These are phyloP conservation scores for Elaphomyces granulatus DNA, from an alignment of 495 filamentous ascomycete species.

Conservation along the genomic window DNA sequence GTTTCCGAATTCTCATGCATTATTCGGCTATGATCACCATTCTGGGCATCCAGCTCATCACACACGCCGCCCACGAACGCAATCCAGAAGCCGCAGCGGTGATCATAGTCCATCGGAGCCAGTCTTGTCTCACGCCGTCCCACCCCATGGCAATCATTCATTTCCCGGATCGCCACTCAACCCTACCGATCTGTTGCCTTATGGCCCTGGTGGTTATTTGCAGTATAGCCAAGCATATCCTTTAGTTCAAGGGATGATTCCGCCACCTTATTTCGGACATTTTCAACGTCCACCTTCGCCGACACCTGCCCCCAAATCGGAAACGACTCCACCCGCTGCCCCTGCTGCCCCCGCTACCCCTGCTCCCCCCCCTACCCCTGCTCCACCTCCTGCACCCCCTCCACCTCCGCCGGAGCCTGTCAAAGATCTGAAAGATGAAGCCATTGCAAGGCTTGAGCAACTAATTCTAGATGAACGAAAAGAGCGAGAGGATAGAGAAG, in stretches of 20 bases:
- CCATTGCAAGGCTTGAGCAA: slow-evolving; percentile 37
- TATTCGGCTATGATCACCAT: slow-evolving; percentile 24
- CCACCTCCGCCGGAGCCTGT: slow-evolving; percentile 11
- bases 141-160: slow-evolving; percentile 17
- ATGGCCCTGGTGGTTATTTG: slow-evolving; percentile 28
- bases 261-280: slow-evolving; percentile 22
- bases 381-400: slow-evolving; percentile 16
- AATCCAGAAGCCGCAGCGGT: slow-evolving; percentile 18
- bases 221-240: slow-evolving; percentile 27
- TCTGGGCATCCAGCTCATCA: slow-evolving; percentile 15
- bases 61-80: slow-evolving; percentile 14
- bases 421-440: slow-evolving; percentile 27
- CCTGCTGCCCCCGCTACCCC: slow-evolving; percentile 7
- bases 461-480: slow-evolving; percentile 34
- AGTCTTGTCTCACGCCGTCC: slow-evolving; percentile 17
- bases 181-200: slow-evolving; percentile 37
- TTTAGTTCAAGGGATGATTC: slow-evolving; percentile 28
- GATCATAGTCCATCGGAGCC: slow-evolving; percentile 19
- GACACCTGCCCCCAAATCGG: slow-evolving; percentile 20
- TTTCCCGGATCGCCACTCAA: slow-evolving; percentile 23
- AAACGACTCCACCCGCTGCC: slow-evolving; percentile 9
- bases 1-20: slow-evolving; percentile 22
- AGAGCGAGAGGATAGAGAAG: slow-evolving; percentile 29
- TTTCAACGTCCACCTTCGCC: slow-evolving; percentile 26
- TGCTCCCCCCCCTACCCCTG: background rate